Percentiles rank a stretch among this genome's conserved stretches.
phyloP scores from a whole-genome alignment of 768 basidiomycete species.

The Gyrodon lividus region DNA sequence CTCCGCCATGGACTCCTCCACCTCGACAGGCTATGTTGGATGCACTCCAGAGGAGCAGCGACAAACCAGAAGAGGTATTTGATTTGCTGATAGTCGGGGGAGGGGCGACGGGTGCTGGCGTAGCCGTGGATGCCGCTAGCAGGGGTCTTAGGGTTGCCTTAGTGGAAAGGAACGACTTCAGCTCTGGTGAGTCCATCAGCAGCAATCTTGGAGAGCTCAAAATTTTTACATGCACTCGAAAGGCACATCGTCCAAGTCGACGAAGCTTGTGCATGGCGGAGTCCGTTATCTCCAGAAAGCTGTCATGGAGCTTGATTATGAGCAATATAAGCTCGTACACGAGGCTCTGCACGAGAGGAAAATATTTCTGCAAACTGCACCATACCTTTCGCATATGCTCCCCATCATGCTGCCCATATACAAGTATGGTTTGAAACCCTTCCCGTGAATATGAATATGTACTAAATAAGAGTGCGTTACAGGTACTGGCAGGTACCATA shows the following conservation, averaged over 20 bases:
- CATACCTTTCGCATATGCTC: conserved; percentile 88
- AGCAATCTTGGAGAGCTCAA: background rate
- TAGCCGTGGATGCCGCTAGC: conserved; percentile 93
- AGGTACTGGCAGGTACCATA: conserved; percentile 98
- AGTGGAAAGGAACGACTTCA: conserved; percentile 92
- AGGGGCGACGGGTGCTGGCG: conserved; percentile 93
- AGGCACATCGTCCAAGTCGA: conserved; percentile 97
- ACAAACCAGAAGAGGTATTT: conserved; percentile 52
- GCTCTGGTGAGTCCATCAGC: conserved; percentile 56
- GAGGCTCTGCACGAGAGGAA: conserved; percentile 91
- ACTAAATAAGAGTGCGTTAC: conserved; percentile 2
- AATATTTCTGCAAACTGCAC: conserved; percentile 94
- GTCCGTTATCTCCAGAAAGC: conserved; percentile 98
- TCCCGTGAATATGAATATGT: background rate
- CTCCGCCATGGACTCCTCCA: conserved; percentile 78
- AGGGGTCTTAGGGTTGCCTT: conserved; percentile 90
- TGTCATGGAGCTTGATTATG: conserved; percentile 91
- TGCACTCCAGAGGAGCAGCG: conserved; percentile 36
- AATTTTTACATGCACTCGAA: background rate
- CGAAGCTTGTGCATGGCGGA: conserved; percentile 97
- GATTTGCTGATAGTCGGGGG: conserved; percentile 89
- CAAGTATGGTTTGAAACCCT: conserved; percentile 50
- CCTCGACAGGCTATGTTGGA: conserved; percentile 63
- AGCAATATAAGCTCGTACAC: conserved; percentile 93
- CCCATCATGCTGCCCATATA: conserved; percentile 98